Conservation (phyloP, 75 land plant species). For the Pinus albicaulis region DNA sequence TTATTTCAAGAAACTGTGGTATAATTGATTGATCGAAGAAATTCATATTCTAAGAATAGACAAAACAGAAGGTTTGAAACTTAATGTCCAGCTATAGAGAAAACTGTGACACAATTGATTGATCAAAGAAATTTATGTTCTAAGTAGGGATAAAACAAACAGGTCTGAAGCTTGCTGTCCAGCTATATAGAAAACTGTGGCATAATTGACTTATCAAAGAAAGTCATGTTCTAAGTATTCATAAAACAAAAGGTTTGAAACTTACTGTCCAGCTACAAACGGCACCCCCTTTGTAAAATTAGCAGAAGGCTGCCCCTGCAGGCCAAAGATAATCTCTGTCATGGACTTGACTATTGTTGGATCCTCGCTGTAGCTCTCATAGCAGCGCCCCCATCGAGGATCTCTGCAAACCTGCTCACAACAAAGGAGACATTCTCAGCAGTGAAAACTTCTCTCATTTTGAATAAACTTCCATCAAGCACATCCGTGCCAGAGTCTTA, state of each 20-base stretch:
- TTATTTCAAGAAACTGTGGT: slow-evolving; percentile 22
- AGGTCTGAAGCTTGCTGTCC: slow-evolving; percentile 32
- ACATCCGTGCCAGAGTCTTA: slow-evolving; percentile 14
- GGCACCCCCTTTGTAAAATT: slow-evolving; percentile 35
- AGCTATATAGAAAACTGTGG: slow-evolving; percentile 20
- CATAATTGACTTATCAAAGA: not conserved
- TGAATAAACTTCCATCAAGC: not conserved
- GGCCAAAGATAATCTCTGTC: slow-evolving; percentile 67
- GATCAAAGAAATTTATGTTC: not conserved
- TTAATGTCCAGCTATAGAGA: slow-evolving; percentile 48
- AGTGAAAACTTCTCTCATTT: too few relatives aligned
- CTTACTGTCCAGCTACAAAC: slow-evolving; percentile 53
- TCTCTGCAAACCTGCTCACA: slow-evolving; percentile 70
- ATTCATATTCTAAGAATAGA: not conserved
- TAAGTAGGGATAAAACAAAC: not conserved
- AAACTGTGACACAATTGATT: not conserved
- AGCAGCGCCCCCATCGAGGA: slow-evolving; percentile 90
- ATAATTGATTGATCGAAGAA: not conserved
- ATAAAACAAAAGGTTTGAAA: not conserved
- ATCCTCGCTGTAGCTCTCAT: slow-evolving; percentile 91
- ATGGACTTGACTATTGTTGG: slow-evolving; percentile 51
- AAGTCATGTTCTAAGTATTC: not conserved
- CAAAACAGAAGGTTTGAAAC: not conserved
- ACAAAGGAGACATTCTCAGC: not conserved
- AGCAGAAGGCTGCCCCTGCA: slow-evolving; percentile 59